phyloP scores from a whole-genome alignment of 495 filamentous ascomycete species.

The Copromyces sp. region DNA sequence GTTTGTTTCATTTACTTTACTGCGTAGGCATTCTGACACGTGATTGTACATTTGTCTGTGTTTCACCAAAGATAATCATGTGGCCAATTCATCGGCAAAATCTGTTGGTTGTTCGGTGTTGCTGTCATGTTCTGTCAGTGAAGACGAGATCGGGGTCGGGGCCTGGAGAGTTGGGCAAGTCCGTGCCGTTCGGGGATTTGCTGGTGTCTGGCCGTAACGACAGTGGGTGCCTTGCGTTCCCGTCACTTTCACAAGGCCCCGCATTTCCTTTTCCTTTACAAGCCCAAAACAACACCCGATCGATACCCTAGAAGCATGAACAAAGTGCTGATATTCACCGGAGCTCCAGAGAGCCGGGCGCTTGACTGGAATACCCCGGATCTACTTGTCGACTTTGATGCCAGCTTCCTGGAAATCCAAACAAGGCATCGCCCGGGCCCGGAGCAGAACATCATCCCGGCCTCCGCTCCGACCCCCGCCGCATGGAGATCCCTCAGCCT shows the following conservation, averaged over 20 bases:
- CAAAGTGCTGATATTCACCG: constrained; percentile 49
- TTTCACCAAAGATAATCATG: background rate
- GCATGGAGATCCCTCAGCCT: constrained; percentile 41
- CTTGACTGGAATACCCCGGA: constrained; percentile 46
- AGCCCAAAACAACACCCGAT: too few species aligned
- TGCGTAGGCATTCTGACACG: background rate
- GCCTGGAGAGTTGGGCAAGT: background rate
- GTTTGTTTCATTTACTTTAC: background rate
- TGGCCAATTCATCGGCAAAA: background rate
- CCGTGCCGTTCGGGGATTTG: background rate
- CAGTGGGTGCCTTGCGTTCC: background rate
- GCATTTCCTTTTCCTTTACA: background rate
- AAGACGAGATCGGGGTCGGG: background rate
- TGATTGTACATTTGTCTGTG: background rate
- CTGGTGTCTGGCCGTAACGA: background rate
- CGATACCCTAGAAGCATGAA: constrained; percentile 12
- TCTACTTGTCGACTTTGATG: constrained; percentile 38
- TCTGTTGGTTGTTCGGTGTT: background rate
- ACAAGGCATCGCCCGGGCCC: background rate
- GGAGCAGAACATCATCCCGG: background rate
- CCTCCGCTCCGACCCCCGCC: constrained; percentile 19
- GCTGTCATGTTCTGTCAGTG: too few species aligned
- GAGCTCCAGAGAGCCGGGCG: constrained; percentile 45
- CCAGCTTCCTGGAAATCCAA: constrained; percentile 31
- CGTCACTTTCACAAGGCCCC: background rate